phyloP scores from a whole-genome alignment of 257 asterid genomes.

The Henckelia pumila region DNA sequence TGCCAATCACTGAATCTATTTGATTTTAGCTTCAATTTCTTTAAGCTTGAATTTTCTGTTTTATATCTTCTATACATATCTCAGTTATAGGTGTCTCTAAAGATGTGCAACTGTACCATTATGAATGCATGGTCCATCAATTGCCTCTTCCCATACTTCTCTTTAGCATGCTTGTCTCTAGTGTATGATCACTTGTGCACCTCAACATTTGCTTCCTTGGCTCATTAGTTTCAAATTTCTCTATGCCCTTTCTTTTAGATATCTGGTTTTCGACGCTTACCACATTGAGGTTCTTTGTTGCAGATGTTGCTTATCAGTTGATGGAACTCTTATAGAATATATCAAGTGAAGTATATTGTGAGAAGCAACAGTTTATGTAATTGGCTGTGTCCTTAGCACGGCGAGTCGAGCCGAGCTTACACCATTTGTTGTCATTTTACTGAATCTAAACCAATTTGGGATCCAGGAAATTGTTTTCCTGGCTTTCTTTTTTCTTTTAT shows the following conservation, averaged over 20 bases:
- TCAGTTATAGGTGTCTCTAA: not conserved
- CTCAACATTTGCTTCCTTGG: not conserved
- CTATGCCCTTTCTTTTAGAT: not conserved
- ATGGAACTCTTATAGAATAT: slow-evolving; percentile 69
- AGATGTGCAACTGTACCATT: not conserved
- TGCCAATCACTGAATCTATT: not conserved
- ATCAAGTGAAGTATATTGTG: not conserved
- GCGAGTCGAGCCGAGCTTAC: not conserved
- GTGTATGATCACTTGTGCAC: no score
- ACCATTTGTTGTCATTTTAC: not conserved
- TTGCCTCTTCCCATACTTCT: no score
- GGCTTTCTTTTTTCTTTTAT: not conserved
- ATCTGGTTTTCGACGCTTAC: not conserved
- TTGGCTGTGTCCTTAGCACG: not conserved
- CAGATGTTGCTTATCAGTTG: slow-evolving; percentile 82
- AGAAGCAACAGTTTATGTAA: slow-evolving; percentile 1
- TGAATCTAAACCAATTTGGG: not conserved
- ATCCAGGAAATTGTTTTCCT: not conserved
- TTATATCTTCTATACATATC: not conserved
- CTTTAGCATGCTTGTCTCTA: no score
- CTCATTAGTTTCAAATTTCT: not conserved
- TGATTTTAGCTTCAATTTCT: not conserved
- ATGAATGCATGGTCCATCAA: not conserved
- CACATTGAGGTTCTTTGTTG: slow-evolving; percentile 24
- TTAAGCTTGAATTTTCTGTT: not conserved